phyloP scores from a whole-genome alignment of 2,329 filamentous ascomycete genomes.

The Stachybotrys elegans region DNA sequence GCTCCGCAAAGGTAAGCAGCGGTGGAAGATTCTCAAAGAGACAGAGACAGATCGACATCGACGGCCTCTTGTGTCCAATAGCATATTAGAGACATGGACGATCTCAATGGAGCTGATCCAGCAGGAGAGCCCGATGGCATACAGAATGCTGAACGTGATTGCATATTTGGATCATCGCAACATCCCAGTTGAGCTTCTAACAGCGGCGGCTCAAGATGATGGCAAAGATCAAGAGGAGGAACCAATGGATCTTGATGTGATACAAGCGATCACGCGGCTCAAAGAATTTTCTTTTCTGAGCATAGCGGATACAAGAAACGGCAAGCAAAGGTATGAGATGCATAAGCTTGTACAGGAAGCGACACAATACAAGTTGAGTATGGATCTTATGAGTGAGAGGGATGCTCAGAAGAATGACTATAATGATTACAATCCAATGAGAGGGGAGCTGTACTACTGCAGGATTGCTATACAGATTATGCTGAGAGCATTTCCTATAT shows the following conservation, averaged over 20 bases:
- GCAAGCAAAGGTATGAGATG: slow-evolving; percentile 19
- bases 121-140: slow-evolving; percentile 19
- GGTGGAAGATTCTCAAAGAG: slow-evolving; percentile 17
- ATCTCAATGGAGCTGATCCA: slow-evolving; percentile 26
- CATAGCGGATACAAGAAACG: slow-evolving; percentile 2
- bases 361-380: slow-evolving; percentile 11
- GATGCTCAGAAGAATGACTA: background rate
- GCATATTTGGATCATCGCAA: slow-evolving; percentile 27
- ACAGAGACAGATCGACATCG: slow-evolving; percentile 21
- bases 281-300: slow-evolving; percentile 28
- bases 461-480: slow-evolving; percentile 16
- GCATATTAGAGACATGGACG: slow-evolving; percentile 26
- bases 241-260: slow-evolving; percentile 4
- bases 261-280: slow-evolving; percentile 19
- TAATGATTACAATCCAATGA: background rate
- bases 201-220: slow-evolving; percentile 8
- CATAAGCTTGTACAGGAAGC: slow-evolving; percentile 26
- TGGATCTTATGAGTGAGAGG: background rate
- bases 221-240: background rate
- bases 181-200: slow-evolving; percentile 21
- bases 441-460: slow-evolving; percentile 14
- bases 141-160: slow-evolving; percentile 22
- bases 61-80: slow-evolving; percentile 21
- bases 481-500: slow-evolving; percentile 13
- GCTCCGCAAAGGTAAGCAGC: slow-evolving; percentile 14